Base-by-base conservation (phyloP, 345 rosid species). In the Moringa oleifera region DNA sequence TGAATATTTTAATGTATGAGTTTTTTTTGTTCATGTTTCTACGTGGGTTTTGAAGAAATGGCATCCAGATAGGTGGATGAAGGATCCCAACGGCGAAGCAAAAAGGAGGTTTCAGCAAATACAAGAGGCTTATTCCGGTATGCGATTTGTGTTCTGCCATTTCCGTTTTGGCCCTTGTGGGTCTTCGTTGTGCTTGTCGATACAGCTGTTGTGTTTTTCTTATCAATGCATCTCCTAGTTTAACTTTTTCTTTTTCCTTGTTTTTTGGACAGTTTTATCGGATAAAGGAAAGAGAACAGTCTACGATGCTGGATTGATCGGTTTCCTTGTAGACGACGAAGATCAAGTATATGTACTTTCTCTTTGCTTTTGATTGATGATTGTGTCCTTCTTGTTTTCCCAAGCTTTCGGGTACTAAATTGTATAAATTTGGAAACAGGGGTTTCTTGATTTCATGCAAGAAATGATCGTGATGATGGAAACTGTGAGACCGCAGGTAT, bases 121-220 rank as follows among this genome's bases (percentile, higher is more conserved):
- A 52, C 80, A 79, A 33, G 83, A 79, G 61, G 77, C 77, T 69
- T 79, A 70, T 68, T 73, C 76, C 1, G 79, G 76, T 74, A 37
- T 9, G 8, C 6, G 5, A 11, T 23, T 25, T 7, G 3, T 1
- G 0, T 51, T n/a, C 2, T 31, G 11, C 28, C 20, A 52, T 19
- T 16, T 45, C 36, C 52, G 7, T 23, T 31, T 28, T 41, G 17
- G 25, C 18, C 16, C 41, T 62, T 22, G 20, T 20, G 37, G 5
- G 5, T 33, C 37, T 33, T 33, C 6, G 37, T 11, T 33, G 37
- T 4, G 11, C 11, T 33, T 33, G 5, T 11, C 37, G 11, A 11
- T 33, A 33, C 5, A 33, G 37, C 37, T 4, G 5, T 5, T 33
- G 37, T 4, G 11, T 33, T 33, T 4, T 33, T 5, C 5, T 33